A percentile compares a stretch with the other conserved stretches of the same genome.
Evolutionary conservation across 1,284 basidiomycete species (phyloP).

Genomic region (Cutaneotrichosporon cavernicola): DNA sequence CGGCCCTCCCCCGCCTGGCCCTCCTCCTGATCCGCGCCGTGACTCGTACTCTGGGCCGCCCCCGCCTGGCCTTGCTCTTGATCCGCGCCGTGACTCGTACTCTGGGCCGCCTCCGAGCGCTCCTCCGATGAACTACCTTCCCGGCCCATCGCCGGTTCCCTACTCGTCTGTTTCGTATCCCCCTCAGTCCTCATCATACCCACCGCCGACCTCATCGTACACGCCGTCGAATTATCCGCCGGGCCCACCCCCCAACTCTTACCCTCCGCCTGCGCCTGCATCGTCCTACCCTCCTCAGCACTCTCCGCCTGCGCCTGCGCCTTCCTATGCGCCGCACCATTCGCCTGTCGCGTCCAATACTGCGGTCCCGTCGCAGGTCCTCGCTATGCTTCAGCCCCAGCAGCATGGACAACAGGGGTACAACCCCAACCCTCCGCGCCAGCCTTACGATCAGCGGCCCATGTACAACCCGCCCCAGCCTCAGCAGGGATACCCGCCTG

Average conservation of each 20-base stretch:
- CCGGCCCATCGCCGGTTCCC: slow-evolving; percentile 6
- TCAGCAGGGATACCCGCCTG: background rate
- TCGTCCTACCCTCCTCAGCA: slow-evolving; percentile 13
- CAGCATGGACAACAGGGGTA: slow-evolving; percentile 14
- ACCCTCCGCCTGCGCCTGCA: background rate
- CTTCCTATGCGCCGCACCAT: background rate
- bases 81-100: background rate
- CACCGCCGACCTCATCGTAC: background rate
- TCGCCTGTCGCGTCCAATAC: slow-evolving; percentile 43
- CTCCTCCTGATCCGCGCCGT: slow-evolving; percentile 7
- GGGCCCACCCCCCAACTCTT: slow-evolving; percentile 3
- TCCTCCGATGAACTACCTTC: background rate
- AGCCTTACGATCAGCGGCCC: slow-evolving; percentile 8
- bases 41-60: slow-evolving; percentile 4
- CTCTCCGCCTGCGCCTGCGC: slow-evolving; percentile 13
- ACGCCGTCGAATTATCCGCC: slow-evolving; percentile 5
- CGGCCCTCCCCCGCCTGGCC: slow-evolving; percentile 1
- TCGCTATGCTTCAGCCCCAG: slow-evolving; percentile 60
- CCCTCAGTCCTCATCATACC: slow-evolving; percentile 12
- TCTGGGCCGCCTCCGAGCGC: slow-evolving; percentile 4
- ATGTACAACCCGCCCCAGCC: slow-evolving; percentile 10
- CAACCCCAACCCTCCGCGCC: background rate
- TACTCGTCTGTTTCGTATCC: background rate
- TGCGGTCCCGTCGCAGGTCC: slow-evolving; percentile 62
- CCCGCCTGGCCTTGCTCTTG: background rate